Conservation (phyloP, 2,329 filamentous ascomycete genomes). For the Chrysosporium keratinophilum region DNA sequence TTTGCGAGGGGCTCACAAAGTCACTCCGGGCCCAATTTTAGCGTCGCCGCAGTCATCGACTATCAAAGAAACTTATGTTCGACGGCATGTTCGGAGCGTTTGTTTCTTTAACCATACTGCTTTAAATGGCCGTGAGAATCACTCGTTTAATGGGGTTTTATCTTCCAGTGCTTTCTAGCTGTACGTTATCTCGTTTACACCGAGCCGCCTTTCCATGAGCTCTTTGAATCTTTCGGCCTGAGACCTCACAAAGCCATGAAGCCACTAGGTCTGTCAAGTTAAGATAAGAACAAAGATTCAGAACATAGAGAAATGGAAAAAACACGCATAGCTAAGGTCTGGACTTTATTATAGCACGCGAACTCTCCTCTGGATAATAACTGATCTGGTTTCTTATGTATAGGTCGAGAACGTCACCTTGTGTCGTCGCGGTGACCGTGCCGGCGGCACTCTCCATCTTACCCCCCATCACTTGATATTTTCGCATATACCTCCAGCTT, state of each 20-base stretch:
- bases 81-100: too few species aligned
- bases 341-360: neutral
- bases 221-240: neutral
- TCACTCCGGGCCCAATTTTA: too few species aligned
- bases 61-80: too few species aligned
- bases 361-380: neutral
- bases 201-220: too few species aligned
- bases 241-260: neutral
- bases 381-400: conserved; percentile 1
- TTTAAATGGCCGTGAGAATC: too few species aligned
- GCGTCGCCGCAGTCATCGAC: too few species aligned
- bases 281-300: neutral
- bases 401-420: conserved; percentile 50
- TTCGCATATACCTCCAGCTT: conserved; percentile 42
- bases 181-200: too few species aligned
- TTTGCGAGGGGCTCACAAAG: neutral
- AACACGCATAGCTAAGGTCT: conserved; percentile 17
- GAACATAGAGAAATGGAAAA: conserved; percentile 14
- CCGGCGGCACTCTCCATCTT: conserved; percentile 51
- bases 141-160: too few species aligned
- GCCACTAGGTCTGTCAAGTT: neutral
- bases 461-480: conserved; percentile 57
- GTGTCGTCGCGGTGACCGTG: conserved; percentile 46
- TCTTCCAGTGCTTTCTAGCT: too few species aligned
- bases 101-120: too few species aligned